Percentiles rank a stretch among this genome's conserved stretches.
Conservation (phyloP, 164 flowering plant genomes). For the Vitis cinerea region DNA sequence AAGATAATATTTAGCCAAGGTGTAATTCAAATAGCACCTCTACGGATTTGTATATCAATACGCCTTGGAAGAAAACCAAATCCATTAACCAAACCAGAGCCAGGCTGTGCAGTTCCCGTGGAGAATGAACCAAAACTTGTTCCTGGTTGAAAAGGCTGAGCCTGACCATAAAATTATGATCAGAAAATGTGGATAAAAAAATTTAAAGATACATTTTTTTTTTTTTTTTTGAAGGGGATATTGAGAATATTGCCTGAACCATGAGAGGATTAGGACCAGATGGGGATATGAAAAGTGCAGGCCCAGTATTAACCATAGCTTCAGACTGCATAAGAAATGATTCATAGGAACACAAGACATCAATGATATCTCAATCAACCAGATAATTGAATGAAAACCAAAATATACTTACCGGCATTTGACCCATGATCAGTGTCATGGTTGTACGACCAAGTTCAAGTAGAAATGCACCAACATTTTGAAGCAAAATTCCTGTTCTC, state of each 20-base stretch:
- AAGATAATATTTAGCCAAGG: neutral
- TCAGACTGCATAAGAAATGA: constrained; percentile 53
- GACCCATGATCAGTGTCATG: constrained; percentile 81
- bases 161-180: constrained; percentile 41
- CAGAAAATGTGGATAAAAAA: neutral
- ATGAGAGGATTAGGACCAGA: constrained; percentile 88
- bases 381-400: neutral
- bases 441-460: constrained; percentile 92
- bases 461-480: constrained; percentile 74
- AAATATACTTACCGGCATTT: constrained; percentile 54
- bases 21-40: constrained; percentile 44
- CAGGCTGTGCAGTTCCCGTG: constrained; percentile 45
- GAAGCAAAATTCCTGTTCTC: constrained; percentile 61
- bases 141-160: constrained; percentile 74
- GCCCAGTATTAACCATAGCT: constrained; percentile 91
- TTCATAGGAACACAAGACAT: neutral
- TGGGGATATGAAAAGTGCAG: constrained; percentile 78
- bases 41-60: constrained; percentile 79
- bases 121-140: constrained; percentile 58
- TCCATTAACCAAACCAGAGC: constrained; percentile 45
- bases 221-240: neutral
- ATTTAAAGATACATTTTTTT: too few relatives aligned
- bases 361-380: neutral
- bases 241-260: constrained; percentile 71
- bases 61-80: constrained; percentile 63